Evolutionary conservation across 805 yeast species (phyloP).

Genomic region (Candida germanica): DNA sequence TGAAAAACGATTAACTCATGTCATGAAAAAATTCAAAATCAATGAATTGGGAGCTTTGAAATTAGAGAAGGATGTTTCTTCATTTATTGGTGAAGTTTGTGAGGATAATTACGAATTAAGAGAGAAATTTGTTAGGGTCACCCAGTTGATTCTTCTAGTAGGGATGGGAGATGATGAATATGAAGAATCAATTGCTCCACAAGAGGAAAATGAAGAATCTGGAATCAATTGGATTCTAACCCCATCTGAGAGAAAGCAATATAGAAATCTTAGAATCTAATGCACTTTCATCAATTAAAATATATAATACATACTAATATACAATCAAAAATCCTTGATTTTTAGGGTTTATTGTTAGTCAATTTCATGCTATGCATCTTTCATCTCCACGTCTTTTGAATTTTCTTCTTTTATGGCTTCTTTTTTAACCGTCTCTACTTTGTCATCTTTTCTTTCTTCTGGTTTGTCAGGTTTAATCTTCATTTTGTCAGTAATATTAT

Average conservation of each 20-base stretch:
- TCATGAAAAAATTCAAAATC: conserved; percentile 55
- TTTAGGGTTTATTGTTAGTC: too few species aligned
- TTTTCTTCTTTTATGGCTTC: conserved; percentile 17
- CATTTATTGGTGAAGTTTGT: conserved; percentile 70
- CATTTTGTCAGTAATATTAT: conserved; percentile 39
- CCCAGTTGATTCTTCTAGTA: conserved; percentile 78
- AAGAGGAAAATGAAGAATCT: conserved; percentile 6
- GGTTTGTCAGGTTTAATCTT: conserved; percentile 42
- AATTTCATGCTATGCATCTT: conserved; percentile 1
- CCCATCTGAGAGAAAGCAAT: conserved; percentile 67
- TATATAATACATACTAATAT: conserved; percentile 2
- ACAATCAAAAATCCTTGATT: too few species aligned
- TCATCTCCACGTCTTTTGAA: conserved; percentile 14
- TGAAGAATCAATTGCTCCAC: conserved; percentile 28
- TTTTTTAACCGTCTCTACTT: too few species aligned
- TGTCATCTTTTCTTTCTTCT: conserved; percentile 15
- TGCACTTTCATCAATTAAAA: neutral
- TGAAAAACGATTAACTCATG: conserved; percentile 65
- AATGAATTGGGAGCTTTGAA: conserved; percentile 82
- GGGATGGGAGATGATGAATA: conserved; percentile 72
- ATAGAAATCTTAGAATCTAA: conserved; percentile 55
- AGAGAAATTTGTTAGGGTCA: conserved; percentile 73
- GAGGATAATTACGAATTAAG: conserved; percentile 69
- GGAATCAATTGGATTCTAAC: conserved; percentile 70
- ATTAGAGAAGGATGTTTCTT: conserved; percentile 76